Conservation (phyloP, 345 rosid genomes). For the Microcos paniculata region DNA sequence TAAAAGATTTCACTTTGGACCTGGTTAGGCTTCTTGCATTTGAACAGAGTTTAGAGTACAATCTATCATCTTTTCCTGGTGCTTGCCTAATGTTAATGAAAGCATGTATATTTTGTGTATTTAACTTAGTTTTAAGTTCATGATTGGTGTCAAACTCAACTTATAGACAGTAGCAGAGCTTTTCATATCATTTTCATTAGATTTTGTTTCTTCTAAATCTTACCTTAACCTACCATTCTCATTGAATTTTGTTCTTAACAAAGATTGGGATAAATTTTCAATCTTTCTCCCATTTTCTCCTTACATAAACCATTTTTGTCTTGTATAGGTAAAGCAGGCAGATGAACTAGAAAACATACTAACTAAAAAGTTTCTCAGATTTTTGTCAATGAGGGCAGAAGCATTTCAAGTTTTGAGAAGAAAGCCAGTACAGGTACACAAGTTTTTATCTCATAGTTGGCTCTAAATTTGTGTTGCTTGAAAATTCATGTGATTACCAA, state of each 20-base stretch:
- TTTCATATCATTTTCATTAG: neutral
- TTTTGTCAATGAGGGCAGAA: slow-evolving; percentile 99
- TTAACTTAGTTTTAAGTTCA: neutral
- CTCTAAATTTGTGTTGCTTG: neutral
- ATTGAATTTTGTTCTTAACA: neutral
- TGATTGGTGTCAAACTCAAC: neutral
- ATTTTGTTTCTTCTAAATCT: neutral
- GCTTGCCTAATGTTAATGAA: neutral
- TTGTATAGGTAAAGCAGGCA: slow-evolving; percentile 82
- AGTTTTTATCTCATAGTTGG: slow-evolving; percentile 10
- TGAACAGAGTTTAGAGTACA: neutral
- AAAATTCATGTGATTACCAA: slow-evolving; percentile 6
- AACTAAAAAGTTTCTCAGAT: slow-evolving; percentile 86
- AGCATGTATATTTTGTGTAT: neutral
- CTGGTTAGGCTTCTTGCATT: neutral
- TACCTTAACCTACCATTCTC: neutral
- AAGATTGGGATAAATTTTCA: slow-evolving; percentile 1
- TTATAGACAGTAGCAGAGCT: neutral
- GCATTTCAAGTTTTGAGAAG: slow-evolving; percentile 96
- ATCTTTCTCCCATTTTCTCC: slow-evolving; percentile 5
- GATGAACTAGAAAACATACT: slow-evolving; percentile 97
- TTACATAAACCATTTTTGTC: neutral
- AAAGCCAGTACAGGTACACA: slow-evolving; percentile 84
- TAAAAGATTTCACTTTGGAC: neutral
- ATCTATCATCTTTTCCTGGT: neutral